Base-by-base conservation (phyloP, 768 basidiomycete genomes). In the Tephrocybe sp. region DNA sequence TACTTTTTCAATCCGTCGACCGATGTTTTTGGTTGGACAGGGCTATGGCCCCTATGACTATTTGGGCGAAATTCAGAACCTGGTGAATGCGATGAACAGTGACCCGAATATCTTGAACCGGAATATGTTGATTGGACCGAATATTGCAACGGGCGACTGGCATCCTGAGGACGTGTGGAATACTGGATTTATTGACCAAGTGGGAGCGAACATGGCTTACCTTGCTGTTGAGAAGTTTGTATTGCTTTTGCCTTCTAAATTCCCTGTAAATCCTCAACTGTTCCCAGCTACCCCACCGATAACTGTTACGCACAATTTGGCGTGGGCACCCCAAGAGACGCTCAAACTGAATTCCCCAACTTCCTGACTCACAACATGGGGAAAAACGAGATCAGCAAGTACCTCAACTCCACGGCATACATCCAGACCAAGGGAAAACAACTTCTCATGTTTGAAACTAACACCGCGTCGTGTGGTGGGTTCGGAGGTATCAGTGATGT, bases 381-480 rank as follows among this genome's bases (percentile, higher is more conserved):
- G 0, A 65, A 70, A 45, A 62, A 54, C 19, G 65, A 89, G 16
- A 74, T 83, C n/a, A 47, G 55, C 0, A 66, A 68, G 5, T 90
- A 88, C 63, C 57, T 81, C 14, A 72, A 70, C 45, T 76, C 79
- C 0, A 72, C 80, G 0, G 53, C 53, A 45, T 70, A 70, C 12
- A 79, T 80, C 0, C 70, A 72, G 50, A 62, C 61, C 0, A 64
- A 64, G 20, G 62, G 66, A 3, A 74, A 78, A 54, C 72, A 73
- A 12, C 63, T 85, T 34, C 57, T 84, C 47, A 84, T 87, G 82
- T 74, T 86, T 52, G 85, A 88, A 64, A 84, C 82, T 12, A 86
- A 85, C 59, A 79, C 82, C 0, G 84, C 83, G 3, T 79, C 78
- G 32, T 86, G 84, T 63, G 83, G 83, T 64, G 84, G 84, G 30